A percentile compares a stretch with the other conserved stretches of the same genome.
phyloP scores from a whole-genome alignment of 257 asterid species.

The Anisodus acutangulus region DNA sequence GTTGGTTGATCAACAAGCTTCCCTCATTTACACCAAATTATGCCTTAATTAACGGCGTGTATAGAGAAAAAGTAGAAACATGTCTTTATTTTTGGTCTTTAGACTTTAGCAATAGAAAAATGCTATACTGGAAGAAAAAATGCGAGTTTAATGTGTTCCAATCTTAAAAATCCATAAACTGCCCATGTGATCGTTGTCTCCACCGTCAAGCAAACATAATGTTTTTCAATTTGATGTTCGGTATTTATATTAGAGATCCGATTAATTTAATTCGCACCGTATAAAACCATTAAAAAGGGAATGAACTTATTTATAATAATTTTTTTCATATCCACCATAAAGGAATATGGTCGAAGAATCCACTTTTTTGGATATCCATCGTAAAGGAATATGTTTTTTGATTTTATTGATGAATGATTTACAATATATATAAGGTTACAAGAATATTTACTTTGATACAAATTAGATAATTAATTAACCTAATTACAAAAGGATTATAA shows the following conservation, averaged over 20 bases:
- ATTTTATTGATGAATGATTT: neutral
- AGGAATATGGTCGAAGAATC: neutral
- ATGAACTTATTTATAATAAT: fast-evolving
- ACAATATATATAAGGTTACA: too few species aligned
- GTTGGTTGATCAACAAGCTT: neutral
- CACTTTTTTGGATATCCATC: neutral
- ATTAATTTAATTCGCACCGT: fast-evolving
- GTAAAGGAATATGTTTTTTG: neutral
- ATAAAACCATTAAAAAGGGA: fast-evolving
- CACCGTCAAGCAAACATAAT: neutral
- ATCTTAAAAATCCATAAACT: neutral
- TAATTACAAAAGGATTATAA: too few species aligned
- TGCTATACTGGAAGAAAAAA: neutral
- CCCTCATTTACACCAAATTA: slow-evolving; percentile 20
- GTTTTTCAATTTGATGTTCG: neutral
- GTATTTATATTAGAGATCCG: too few species aligned
- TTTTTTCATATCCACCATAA: neutral
- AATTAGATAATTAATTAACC: too few species aligned
- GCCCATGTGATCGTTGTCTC: slow-evolving; percentile 28
- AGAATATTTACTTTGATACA: too few species aligned
- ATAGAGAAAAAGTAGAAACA: slow-evolving; percentile 18
- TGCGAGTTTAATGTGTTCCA: neutral
- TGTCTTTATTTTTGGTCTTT: slow-evolving; percentile 24
- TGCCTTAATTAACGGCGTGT: slow-evolving; percentile 19
- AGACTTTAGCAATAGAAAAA: neutral